Base-by-base conservation (phyloP, 805 yeast genomes). In the Candida ovalis region DNA sequence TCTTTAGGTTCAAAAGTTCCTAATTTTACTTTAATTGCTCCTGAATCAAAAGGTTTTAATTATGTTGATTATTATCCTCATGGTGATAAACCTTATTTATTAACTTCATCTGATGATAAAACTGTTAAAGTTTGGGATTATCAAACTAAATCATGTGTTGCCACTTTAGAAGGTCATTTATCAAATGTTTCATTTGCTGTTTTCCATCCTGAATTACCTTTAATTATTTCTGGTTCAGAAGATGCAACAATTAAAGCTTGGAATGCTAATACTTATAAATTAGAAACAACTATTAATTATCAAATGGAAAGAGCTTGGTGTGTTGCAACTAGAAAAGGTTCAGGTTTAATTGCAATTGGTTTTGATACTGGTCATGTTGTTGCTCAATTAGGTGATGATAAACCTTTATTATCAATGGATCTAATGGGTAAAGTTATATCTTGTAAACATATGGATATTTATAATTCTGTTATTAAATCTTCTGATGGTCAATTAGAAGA, bases 281-380 rank as follows among this genome's bases (percentile, higher is more conserved):
- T 92, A 55, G 98, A 92, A 70, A 90, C 90, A 70, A 83, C 97
- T 7, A 73, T 92, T 52, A 91, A 89, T 70, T 84, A 88, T 64
- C 89, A 96, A 43, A 78, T 92, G 66, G 98, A 94, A 69, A 84
- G 99, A 62, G 94, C 94, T 45, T 94, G 99, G 99, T 91, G 98
- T 76, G 81, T 87, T 45, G 80, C 91, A 33, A 72, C 86, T 41
- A 82, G 83, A 60, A 83, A 83, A 55, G 81, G 81, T 53, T 80
- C 88, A 43, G 89, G 88, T 64, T 73, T 88, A 51, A 76, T 92
- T 53, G 94, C 97, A 13, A 80, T 91, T 51, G 99, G 99, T 58
- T 91, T 88, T 60, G 99, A 94, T 67, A 87, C 91, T 17, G 99
- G 99, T 27, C 84, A 84, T 57, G 85, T 89, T n/a, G 86, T 90